Evolutionary conservation across 176 grass and related monocot species (phyloP), one percentile per base, ranked within the genome.

Genomic region (Poa annua): DNA sequence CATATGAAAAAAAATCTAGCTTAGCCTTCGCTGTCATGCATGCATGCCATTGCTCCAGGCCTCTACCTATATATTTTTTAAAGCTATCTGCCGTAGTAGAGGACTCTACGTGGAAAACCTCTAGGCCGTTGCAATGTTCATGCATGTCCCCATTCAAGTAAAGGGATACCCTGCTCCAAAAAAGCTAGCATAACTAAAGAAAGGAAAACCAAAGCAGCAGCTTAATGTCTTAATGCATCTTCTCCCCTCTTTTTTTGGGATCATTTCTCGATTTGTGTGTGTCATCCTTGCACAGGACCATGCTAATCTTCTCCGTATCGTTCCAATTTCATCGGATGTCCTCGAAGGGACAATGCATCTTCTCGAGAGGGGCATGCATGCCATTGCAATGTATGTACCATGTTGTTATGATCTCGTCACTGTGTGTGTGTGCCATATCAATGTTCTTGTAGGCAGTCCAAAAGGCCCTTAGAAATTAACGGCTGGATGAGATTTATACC

Each of bases 31-130:
- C 33, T 81, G 83, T 59, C 3, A 62, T 62, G 39, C 66, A 70
- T 70, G 38, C 88, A 78, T 86, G 72, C 20, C 87, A 57, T 48
- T 85, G 63, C 63, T 85, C 52, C 32, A 34, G 39, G 19, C 77
- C 83, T 77, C 83, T 65, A 42, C 45, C 36, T 29, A n/a, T 29
- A 1, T 29, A 1, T 29, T 29, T 29, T 29, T 29, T 29, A 2
- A 71, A 71, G 33, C 65, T 79, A 82, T 55, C 78, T 48, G 12
- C 36, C 45, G 20, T 81, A 79, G 61, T 81, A 79, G 60, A 11
- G 59, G 61, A n/a, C 52, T 62, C 77, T 85, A 89, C 77, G 83
- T 82, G 78, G 79, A 82, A 73, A 82, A 89, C 73, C 24, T 21
- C 65, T 49, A 16, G 60, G 65, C 35, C 47, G 73, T 45, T 78